Percentiles rank a stretch among this genome's conserved stretches.
Conservation (phyloP, 2,329 filamentous ascomycete species). For the Phoma sp. region DNA sequence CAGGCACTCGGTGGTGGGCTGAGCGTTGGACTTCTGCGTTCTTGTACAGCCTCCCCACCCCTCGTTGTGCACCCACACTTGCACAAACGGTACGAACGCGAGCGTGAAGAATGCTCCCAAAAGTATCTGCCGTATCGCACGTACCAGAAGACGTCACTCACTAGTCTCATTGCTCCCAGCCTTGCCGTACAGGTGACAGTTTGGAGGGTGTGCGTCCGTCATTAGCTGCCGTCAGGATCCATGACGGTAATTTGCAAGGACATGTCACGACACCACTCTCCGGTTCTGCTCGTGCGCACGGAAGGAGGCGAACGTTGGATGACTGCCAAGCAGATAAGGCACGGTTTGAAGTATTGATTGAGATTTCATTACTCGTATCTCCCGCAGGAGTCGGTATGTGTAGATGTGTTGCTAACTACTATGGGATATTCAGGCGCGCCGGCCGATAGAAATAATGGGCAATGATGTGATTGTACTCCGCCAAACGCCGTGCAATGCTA, state of each 20-base stretch:
- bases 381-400: constrained; percentile 8
- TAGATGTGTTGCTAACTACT: constrained; percentile 15
- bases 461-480: constrained; percentile 8
- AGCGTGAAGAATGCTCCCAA: constrained; percentile 10
- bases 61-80: constrained; percentile 15
- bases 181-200: constrained; percentile 6
- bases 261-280: constrained; percentile 4
- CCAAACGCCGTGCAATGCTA: constrained; percentile 18
- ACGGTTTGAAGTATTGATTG: constrained; percentile 17
- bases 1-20: not conserved
- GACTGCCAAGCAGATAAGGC: constrained; percentile 6
- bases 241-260: constrained; percentile 17
- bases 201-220: constrained; percentile 2
- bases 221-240: constrained; percentile 15
- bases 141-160: not conserved
- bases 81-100: constrained; percentile 6
- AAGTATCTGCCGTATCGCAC: constrained; percentile 4
- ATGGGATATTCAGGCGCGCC: constrained; percentile 19
- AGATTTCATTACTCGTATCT: constrained; percentile 18
- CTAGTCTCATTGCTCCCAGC: constrained; percentile 5
- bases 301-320: constrained; percentile 18
- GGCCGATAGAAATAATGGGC: constrained; percentile 16
- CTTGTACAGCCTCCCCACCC: constrained; percentile 16
- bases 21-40: constrained; percentile 10
- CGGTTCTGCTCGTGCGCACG: constrained; percentile 13